Evolutionary conservation across 2,329 filamentous ascomycete genomes (phyloP), one percentile per base, ranked within the genome.

Genomic region (Amauroascus niger): DNA sequence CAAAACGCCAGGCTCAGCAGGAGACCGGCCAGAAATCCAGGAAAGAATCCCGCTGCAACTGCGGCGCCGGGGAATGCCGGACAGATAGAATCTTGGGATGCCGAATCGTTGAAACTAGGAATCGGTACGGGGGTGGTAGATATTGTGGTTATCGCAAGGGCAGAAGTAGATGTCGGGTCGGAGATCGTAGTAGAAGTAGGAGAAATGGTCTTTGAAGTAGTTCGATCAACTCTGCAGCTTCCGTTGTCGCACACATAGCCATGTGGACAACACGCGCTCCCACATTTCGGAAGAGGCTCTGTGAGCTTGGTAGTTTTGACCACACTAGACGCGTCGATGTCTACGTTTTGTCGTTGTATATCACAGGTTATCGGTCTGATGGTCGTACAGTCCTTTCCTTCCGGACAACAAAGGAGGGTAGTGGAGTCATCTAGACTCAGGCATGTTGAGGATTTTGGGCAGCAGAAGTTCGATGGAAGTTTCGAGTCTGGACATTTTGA

Each of bases 1-100:
- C 67, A 60, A 53, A 82, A 64, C 67, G 75, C 59, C 76, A 80
- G 33, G 79, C 79, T 62, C 70, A 74, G 33, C 73, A 84, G 45
- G 68, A 68, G 66, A 6, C 74, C 74, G 26, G 69, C 64, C n/a
- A 73, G 50, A 14, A 71, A 61, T 5, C 74, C 74, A 2, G 73
- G 70, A 59, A 75, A 74, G 61, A 76, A 73, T 16, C 74, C 74
- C 7, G 69, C 72, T 30, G 69, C 54, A 26, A 76, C 60, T 26
- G 72, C 73, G 35, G 61, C 64, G 20, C 60, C 65, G 16, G 74
- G 71, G 55, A 72, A 75, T 3, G 65, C 60, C 24, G 69, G 65
- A 43, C 71, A 71, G 22, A 58, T 53, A 8, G 64, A 52, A 8
- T 58, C 33, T 30, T 7, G 16, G 30, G 39, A 51, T 13, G 46